Base-by-base conservation (phyloP, 768 basidiomycete genomes). In the Suillus hirtellus region DNA sequence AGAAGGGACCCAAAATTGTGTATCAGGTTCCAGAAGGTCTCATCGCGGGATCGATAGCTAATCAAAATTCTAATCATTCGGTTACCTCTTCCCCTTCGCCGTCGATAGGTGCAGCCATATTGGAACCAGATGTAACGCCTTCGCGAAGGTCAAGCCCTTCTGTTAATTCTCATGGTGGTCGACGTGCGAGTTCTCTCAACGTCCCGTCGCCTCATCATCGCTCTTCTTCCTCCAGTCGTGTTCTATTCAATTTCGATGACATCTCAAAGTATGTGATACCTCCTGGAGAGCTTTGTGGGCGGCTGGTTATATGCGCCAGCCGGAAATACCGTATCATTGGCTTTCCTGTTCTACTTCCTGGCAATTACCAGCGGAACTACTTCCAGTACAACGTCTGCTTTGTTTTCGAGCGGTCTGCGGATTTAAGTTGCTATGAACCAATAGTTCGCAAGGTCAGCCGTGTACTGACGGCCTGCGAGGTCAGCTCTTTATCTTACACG, bases 261-360 rank as follows among this genome's bases (percentile, higher is more conserved):
- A 90, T 99, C 61, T 92, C 93, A 19, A 95, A 91, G 76, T 98
- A 95, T 81, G 88, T 99, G 35, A 96, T 99, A 60, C 96, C 97
- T 2, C 89, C 87, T 17, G 87, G 87, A 61, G 84, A 89, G 10
- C 79, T 99, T 14, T 96, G 93, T 68, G 93, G 93, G 19, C 84
- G 93, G 65, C 85, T 99, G 24, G 91, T 98, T 53, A 93, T 89
- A 19, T 95, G 92, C 67, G 84, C 93, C 11, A 92, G 92, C 0
- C 84, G 84, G 50, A 86, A 83, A 40, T 89, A 93, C 73, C 89
- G 95, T 63, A 88, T 99, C 61, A 89, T 97, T 56, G 96, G 96
- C 1, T 95, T 96, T 71, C 97, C 97, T 3, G 88, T 93, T 52
- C 85, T 90, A 65, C 79, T 95, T 59, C 80, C 82, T 59, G 91